These are phyloP conservation scores for Cucurbita pepo DNA, from an alignment of 306 rosid genomes.

Conservation along the genomic window DNA sequence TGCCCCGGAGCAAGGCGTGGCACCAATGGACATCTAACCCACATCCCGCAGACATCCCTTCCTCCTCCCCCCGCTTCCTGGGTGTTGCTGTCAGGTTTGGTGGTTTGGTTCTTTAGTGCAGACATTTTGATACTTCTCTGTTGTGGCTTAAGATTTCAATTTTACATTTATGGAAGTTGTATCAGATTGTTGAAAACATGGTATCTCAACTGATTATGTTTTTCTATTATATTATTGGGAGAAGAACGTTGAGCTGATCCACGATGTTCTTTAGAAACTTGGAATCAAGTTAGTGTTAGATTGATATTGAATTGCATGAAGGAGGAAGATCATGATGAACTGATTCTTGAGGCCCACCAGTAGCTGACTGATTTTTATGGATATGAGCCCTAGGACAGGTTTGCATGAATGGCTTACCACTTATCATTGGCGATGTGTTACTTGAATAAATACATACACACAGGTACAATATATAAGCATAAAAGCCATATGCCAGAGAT, in stretches of 20 bases:
- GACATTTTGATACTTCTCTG: slow-evolving; percentile 4
- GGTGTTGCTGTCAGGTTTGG: slow-evolving; percentile 6
- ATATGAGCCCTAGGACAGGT: neutral
- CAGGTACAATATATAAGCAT: neutral
- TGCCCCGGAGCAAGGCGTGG: slow-evolving; percentile 3
- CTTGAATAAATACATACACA: no score
- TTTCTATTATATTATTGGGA: neutral
- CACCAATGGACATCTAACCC: slow-evolving; percentile 8
- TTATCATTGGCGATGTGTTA: no score
- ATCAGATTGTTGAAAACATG: neutral
- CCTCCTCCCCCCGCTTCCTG: neutral
- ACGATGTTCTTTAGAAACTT: neutral
- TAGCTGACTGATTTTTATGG: neutral
- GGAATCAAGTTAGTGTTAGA: neutral
- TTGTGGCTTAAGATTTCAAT: slow-evolving; percentile 1
- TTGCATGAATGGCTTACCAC: no score
- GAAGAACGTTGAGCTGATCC: slow-evolving; percentile 4
- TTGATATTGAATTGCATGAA: neutral
- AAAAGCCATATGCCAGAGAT: neutral
- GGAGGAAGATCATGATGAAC: neutral
- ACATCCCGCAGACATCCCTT: neutral
- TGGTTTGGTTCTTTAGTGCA: slow-evolving; percentile 9
- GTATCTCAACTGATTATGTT: neutral
- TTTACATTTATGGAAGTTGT: slow-evolving; percentile 7
- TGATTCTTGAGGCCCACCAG: neutral